Base-by-base conservation (phyloP, 2,329 filamentous ascomycete species). In the Fonsecaea monophora region DNA sequence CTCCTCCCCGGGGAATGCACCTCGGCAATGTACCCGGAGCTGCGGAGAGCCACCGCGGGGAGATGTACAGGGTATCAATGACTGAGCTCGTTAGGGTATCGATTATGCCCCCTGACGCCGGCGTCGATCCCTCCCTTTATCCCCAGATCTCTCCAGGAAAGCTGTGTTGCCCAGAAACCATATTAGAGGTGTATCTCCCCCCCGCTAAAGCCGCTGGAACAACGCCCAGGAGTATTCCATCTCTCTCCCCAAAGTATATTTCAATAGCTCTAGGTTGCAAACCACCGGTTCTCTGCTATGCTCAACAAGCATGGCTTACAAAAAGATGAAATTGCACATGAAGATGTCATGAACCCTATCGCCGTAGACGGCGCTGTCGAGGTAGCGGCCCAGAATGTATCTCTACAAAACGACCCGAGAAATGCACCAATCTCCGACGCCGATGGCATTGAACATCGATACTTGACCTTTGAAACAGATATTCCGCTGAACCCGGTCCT, bases 401-500 rank as follows among this genome's bases (percentile, higher is more conserved):
- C 62, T 10, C 62, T 68, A 10, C 54, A 34, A n/a, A 48, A 62
- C 18, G 40, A 45, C 32, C 57, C 65, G 38, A 15, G n/a, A 15
- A 50, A 62, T 8, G 42, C 37, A 38, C 32, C 42, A 34, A 30
- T 12, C 8, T 42, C 55, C 12, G 60, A 65, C 35, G 18, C 40
- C 10, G 50, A 60, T 34, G 68, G 66, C 2, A 67, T 73, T 57
- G 64, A 71, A 38, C 69, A 71, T 50, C 65, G 62, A 10, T 70
- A 73, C 53, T 58, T 73, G 60, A 69, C 64, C 9, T 73, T 73
- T 54, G 66, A 71, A 48, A 68, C 69, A 37, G 62, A 70, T 7
- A 58, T 73, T 4, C 68, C 71, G 5, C 18, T 67, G 45, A 68
- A 32, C 45, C 66, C 71, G 4, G 57, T 70, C 7, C 57, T 69